A percentile compares a stretch with the other conserved stretches of the same genome.
phyloP scores from a whole-genome alignment of 257 asterid genomes.

The Nicotiana sylvestris region DNA sequence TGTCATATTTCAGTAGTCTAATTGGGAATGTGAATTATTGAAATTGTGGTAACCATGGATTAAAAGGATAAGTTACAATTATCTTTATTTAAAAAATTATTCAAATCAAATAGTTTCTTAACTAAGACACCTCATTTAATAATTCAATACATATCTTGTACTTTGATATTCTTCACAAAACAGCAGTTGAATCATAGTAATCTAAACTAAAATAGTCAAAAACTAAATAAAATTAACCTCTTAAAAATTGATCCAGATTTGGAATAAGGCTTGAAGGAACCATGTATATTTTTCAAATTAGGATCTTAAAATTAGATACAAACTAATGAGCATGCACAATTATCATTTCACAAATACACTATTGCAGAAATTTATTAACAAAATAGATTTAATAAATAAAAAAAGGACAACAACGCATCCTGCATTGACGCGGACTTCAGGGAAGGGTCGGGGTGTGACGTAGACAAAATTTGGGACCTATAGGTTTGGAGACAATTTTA shows the following conservation, averaged over 20 bases:
- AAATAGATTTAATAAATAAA: too few relatives aligned
- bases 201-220: not conserved
- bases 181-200: not conserved
- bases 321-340: not conserved
- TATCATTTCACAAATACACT: not conserved
- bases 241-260: not conserved
- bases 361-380: not conserved
- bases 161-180: not conserved
- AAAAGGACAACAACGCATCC: too few relatives aligned
- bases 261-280: not conserved
- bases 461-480: too few relatives aligned
- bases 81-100: too few relatives aligned
- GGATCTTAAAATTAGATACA: not conserved
- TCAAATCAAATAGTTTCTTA: not conserved
- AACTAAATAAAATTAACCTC: not conserved
- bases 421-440: too few relatives aligned
- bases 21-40: too few relatives aligned
- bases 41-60: too few relatives aligned
- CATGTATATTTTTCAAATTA: not conserved
- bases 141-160: too few relatives aligned
- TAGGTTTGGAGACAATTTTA: too few relatives aligned
- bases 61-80: too few relatives aligned
- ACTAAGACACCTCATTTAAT: not conserved
- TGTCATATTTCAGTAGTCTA: not conserved
- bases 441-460: too few relatives aligned